Conservation (phyloP, 805 yeast genomes). For the Starmerella stigmatis region DNA sequence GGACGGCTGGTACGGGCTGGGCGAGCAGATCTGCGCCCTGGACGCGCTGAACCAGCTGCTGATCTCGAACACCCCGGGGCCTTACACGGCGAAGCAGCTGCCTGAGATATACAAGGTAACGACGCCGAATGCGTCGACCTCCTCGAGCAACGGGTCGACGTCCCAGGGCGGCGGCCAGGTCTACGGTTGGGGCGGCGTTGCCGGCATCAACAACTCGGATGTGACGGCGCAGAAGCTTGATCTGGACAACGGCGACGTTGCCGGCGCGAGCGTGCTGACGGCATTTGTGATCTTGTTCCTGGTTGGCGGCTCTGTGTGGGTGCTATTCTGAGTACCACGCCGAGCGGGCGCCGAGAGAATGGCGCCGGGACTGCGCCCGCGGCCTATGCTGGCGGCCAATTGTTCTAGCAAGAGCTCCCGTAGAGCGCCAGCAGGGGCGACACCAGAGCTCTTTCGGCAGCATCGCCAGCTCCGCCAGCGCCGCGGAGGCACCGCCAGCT, state of each 20-base stretch:
- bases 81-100: constrained; percentile 23
- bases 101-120: constrained; percentile 19
- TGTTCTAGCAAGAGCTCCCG: too few species aligned
- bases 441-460: too few species aligned
- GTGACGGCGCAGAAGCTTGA: constrained; percentile 19
- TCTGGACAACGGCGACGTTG: constrained; percentile 45
- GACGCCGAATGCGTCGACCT: neutral
- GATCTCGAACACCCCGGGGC: constrained; percentile 20
- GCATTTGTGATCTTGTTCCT: constrained; percentile 54
- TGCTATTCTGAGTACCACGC: constrained; percentile 18
- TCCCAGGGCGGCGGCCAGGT: constrained; percentile 17
- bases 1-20: constrained; percentile 73
- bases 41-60: constrained; percentile 40
- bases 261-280: constrained; percentile 79
- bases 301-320: constrained; percentile 57
- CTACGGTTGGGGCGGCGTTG: constrained; percentile 25
- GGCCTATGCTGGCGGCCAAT: too few species aligned
- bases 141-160: constrained; percentile 9
- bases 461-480: too few species aligned
- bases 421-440: too few species aligned
- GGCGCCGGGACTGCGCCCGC: too few species aligned
- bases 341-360: too few species aligned
- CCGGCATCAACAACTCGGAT: constrained; percentile 24
- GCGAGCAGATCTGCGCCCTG: constrained; percentile 82
- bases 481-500: too few species aligned